Conservation (phyloP, 192 early-diverging fungal genomes). For the Coemansia furcata region DNA sequence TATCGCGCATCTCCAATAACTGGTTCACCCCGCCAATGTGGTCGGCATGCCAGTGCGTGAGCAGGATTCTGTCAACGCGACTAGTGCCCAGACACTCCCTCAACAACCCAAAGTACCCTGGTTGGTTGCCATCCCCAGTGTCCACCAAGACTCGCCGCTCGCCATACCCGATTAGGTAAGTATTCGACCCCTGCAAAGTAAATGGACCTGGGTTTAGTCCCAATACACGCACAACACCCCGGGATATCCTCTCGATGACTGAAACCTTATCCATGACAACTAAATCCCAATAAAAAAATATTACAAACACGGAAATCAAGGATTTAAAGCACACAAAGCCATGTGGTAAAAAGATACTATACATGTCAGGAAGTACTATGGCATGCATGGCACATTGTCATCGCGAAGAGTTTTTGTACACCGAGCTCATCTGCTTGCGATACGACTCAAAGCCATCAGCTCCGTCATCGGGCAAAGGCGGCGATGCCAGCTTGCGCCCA, state of each 20-base stretch:
- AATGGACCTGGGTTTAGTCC: slow-evolving; percentile 80
- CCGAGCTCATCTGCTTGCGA: slow-evolving; percentile 39
- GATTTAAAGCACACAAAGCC: background rate
- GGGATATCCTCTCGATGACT: slow-evolving; percentile 55
- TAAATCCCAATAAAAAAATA: background rate
- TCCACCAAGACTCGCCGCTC: slow-evolving; percentile 68
- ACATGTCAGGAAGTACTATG: background rate
- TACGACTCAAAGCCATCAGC: slow-evolving; percentile 24
- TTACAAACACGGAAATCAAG: background rate
- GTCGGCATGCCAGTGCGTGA: slow-evolving; percentile 80
- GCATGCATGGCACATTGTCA: background rate
- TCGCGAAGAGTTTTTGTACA: slow-evolving; percentile 12
- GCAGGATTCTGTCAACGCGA: slow-evolving; percentile 61
- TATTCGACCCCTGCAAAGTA: slow-evolving; percentile 87
- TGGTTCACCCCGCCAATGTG: slow-evolving; percentile 67
- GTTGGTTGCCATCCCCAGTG: slow-evolving; percentile 69
- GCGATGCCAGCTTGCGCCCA: background rate
- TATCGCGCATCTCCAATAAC: slow-evolving; percentile 20
- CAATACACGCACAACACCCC: slow-evolving; percentile 63
- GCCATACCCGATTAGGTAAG: slow-evolving; percentile 82
- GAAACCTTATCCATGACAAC: slow-evolving; percentile 46
- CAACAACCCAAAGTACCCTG: slow-evolving; percentile 63
- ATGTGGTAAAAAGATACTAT: background rate
- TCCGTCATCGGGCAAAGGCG: background rate
- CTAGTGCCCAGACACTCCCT: slow-evolving; percentile 52